phyloP scores from a whole-genome alignment of 306 rosid genomes.

The Nissolia schottii region DNA sequence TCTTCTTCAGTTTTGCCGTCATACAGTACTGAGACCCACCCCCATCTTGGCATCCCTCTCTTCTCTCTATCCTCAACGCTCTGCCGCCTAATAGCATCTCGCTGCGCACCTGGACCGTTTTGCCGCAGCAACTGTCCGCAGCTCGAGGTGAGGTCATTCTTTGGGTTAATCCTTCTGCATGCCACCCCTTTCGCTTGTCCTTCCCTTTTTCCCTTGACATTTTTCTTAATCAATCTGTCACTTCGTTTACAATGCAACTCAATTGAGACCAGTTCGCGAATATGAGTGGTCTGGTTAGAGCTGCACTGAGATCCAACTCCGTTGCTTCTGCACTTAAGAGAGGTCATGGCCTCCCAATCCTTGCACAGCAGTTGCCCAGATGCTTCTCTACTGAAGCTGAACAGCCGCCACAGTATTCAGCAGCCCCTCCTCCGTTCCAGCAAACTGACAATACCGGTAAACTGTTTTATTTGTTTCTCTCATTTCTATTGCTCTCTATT shows the following conservation, averaged over 20 bases:
- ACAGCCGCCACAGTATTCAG: slow-evolving; percentile 36
- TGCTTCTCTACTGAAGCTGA: slow-evolving; percentile 57
- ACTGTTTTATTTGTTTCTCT: neutral
- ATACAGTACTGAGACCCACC: no score
- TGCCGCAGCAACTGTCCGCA: no score
- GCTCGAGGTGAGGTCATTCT: no score
- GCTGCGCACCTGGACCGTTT: no score
- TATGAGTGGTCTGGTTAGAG: slow-evolving; percentile 47
- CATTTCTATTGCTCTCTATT: neutral
- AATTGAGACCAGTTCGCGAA: neutral
- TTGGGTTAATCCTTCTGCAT: no score
- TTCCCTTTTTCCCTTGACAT: neutral
- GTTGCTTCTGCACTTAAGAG: slow-evolving; percentile 13
- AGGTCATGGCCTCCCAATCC: slow-evolving; percentile 23
- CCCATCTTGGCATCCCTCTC: no score
- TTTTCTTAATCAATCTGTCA: neutral
- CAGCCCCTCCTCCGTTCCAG: slow-evolving; percentile 20
- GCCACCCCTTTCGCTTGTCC: neutral
- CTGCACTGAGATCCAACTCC: slow-evolving; percentile 42
- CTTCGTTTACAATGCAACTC: neutral
- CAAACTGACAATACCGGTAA: slow-evolving; percentile 37
- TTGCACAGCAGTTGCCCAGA: slow-evolving; percentile 25
- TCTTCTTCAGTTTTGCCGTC: no score
- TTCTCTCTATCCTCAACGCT: no score
- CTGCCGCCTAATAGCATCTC: no score